Base-by-base conservation (phyloP, 495 filamentous ascomycete genomes). In the Penicillium salamii region DNA sequence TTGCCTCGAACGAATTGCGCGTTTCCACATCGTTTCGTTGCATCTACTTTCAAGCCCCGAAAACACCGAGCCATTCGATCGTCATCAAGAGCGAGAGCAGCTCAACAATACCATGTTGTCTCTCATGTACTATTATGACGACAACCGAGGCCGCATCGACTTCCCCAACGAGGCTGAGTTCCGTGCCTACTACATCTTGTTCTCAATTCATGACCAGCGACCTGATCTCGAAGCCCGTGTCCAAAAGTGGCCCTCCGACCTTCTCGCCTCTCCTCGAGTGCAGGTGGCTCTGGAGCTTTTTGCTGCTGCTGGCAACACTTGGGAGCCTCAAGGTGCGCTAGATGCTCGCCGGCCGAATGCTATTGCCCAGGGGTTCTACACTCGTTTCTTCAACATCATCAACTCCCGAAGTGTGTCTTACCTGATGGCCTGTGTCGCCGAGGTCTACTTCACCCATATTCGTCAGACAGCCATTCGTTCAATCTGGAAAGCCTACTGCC, bases 51-150 rank as follows among this genome's bases (percentile, higher is more conserved):
- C 88, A 1, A 79, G 71, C 24, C 70, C 69, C 0, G 77, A 78
- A 14, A 83, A 83, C 7, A 78, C 84, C 35, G 81, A 87, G 35
- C 83, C 81, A n/a, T 97, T 96, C 60, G 84, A 86, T 33, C 81
- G 82, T 41, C 88, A 91, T 45, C 92, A 97, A 65, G 95, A 99
- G 63, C 79, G 89, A 17, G 91, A 99, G 66, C 95, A 97, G 58
- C 78, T 99, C 12, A 86, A 87, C 55, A 88, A 91, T 56, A 88
- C 91, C 1, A 78, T 97, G 42, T 76, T 93, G 5, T 95, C 92
- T 0, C 73, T 99, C 3, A 87, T 90, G 62, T 88, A 95, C 51
- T 86, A 91, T 49, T 96, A 95, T 60, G 90, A 95, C 44, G 85
- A 90, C 50, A 86, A 84, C 61, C 63, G 76, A 32, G 70, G 69